Conservation (phyloP, 129 eudicot genomes). For the Lactuca sativa region DNA sequence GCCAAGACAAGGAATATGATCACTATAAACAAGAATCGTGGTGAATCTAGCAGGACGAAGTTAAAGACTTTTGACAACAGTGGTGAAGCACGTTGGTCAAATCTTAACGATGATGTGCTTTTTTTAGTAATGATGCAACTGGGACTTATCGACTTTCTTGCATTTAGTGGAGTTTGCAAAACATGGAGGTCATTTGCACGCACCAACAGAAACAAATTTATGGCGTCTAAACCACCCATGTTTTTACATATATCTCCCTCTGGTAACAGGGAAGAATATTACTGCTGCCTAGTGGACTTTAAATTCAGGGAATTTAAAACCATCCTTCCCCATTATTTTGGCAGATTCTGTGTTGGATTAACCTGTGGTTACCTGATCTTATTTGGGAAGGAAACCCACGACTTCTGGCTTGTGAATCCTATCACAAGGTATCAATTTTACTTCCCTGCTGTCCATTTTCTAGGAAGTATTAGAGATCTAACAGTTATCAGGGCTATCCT, state of each 20-base stretch:
- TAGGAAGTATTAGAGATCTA: not conserved
- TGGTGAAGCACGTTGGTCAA: no score
- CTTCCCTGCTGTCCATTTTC: not conserved
- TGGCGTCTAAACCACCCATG: not conserved
- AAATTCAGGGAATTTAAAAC: not conserved
- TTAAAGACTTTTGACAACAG: no score
- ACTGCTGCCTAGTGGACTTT: not conserved
- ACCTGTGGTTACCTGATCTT: constrained; percentile 4
- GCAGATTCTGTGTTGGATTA: not conserved
- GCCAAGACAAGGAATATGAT: no score
- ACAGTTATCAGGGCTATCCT: no score
- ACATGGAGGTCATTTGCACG: not conserved
- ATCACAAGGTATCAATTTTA: constrained; percentile 7
- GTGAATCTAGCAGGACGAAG: no score
- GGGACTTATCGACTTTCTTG: not conserved
- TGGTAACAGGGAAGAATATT: not conserved
- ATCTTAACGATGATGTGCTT: no score
- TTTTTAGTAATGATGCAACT: not conserved
- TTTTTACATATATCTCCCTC: not conserved
- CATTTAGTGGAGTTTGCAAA: not conserved
- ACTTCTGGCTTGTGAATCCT: no score
- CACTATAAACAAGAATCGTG: no score
- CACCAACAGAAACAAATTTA: not conserved
- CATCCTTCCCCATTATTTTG: not conserved
- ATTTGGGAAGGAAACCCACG: no score